Evolutionary conservation across 108 stramenopile species (phyloP).

Genomic region (Skeletonema potamos): DNA sequence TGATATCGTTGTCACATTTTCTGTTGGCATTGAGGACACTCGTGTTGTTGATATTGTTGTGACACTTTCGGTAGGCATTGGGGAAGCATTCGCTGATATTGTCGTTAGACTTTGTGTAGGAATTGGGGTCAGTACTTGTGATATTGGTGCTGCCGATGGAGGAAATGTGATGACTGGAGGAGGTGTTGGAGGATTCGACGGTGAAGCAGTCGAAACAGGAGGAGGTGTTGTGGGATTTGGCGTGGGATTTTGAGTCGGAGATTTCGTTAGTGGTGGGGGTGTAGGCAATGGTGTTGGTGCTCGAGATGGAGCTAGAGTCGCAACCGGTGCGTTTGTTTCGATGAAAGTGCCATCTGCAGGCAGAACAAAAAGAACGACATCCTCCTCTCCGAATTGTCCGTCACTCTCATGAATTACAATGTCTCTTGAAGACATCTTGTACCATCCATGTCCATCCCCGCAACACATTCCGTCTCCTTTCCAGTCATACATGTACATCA

Average conservation of each 20-base stretch:
- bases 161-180: neutral
- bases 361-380: constrained; percentile 18
- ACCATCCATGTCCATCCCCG: constrained; percentile 19
- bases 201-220: neutral
- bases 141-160: neutral
- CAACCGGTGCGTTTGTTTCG: neutral
- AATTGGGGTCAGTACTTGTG: neutral
- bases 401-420: constrained; percentile 16
- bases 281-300: neutral
- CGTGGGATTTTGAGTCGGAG: neutral
- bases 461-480: constrained; percentile 33
- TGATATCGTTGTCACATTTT: neutral
- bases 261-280: neutral
- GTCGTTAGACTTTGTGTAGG: neutral
- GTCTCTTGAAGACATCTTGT: constrained; percentile 19
- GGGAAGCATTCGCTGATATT: no score
- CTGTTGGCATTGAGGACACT: neutral
- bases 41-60: neutral
- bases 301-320: neutral
- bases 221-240: neutral
- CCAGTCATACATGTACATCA: constrained; percentile 36
- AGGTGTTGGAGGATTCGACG: neutral
- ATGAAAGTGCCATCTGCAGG: constrained; percentile 20
- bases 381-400: constrained; percentile 24
- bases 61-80: neutral